Percentiles rank a stretch among this genome's conserved stretches.
Evolutionary conservation across 2,329 filamentous ascomycete species (phyloP).

Genomic region (Talaromyces atroroseus): DNA sequence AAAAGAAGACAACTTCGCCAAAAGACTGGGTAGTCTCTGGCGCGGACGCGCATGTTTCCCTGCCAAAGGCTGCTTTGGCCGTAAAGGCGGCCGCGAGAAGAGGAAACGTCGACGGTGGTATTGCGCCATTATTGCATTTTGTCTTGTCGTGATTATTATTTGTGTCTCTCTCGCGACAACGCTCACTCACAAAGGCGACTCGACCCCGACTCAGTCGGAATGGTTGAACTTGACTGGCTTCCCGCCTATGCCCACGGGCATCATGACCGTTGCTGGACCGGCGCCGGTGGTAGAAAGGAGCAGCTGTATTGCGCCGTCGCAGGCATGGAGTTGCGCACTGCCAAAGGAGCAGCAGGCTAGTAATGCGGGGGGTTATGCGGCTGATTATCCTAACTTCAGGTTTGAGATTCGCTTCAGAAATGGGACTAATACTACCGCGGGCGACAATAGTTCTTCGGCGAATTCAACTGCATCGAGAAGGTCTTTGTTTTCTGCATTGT

Average conservation of each 20-base stretch:
- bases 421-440: constrained; percentile 30
- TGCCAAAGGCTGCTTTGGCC: constrained; percentile 60
- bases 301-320: constrained; percentile 65
- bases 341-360: constrained; percentile 69
- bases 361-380: constrained; percentile 54
- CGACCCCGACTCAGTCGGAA: constrained; percentile 44
- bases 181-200: constrained; percentile 44
- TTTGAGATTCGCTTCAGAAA: constrained; percentile 65
- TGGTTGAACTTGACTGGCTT: constrained; percentile 86
- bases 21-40: constrained; percentile 58
- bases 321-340: constrained; percentile 79
- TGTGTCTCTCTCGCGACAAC: constrained; percentile 54
- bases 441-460: constrained; percentile 24
- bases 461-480: constrained; percentile 36
- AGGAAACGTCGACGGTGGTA: constrained; percentile 59
- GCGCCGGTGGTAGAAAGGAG: constrained; percentile 59
- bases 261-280: constrained; percentile 71
- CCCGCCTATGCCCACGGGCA: constrained; percentile 78
- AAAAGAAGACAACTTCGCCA: constrained; percentile 59
- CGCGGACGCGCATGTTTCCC: constrained; percentile 60
- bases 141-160: constrained; percentile 54
- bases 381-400: constrained; percentile 70
- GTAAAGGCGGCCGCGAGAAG: constrained; percentile 54
- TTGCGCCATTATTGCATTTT: constrained; percentile 45
- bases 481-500: constrained; percentile 27